Evolutionary conservation across 1,284 basidiomycete species (phyloP).

Genomic region (Sphaerobolus stellatus): DNA sequence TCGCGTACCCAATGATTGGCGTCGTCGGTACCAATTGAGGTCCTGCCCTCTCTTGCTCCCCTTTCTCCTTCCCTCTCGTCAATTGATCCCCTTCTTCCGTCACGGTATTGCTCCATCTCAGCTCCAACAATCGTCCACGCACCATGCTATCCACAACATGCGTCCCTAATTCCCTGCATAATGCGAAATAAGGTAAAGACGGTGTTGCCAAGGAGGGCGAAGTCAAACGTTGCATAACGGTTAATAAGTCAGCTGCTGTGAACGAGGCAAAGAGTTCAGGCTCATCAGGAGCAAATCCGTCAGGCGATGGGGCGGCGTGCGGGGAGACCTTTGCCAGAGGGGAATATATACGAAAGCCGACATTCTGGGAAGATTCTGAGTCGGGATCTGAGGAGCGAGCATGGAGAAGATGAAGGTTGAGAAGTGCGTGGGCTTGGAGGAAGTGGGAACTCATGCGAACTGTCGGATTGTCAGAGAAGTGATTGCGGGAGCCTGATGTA

Average conservation of each 20-base stretch:
- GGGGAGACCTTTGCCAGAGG: slow-evolving; percentile 34
- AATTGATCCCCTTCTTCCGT: slow-evolving; percentile 40
- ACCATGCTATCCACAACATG: slow-evolving; percentile 80
- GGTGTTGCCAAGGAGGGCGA: slow-evolving; percentile 45
- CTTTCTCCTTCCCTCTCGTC: slow-evolving; percentile 33
- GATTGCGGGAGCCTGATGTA: neutral
- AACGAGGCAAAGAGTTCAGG: slow-evolving; percentile 47
- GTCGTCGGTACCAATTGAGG: slow-evolving; percentile 72
- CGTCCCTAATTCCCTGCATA: slow-evolving; percentile 76
- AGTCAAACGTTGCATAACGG: slow-evolving; percentile 70
- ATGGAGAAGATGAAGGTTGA: slow-evolving; percentile 74
- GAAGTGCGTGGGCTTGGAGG: slow-evolving; percentile 69
- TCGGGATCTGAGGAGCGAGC: slow-evolving; percentile 38
- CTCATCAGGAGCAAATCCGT: slow-evolving; percentile 12
- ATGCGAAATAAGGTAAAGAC: slow-evolving; percentile 68
- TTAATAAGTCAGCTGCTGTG: slow-evolving; percentile 68
- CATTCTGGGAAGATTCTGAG: slow-evolving; percentile 14
- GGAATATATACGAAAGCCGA: slow-evolving; percentile 65
- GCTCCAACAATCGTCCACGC: slow-evolving; percentile 66
- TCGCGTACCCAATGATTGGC: slow-evolving; percentile 76
- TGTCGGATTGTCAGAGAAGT: slow-evolving; percentile 26
- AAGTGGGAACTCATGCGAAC: slow-evolving; percentile 75
- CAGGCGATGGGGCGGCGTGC: neutral
- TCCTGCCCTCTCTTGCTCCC: slow-evolving; percentile 58
- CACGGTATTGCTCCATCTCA: slow-evolving; percentile 73